These are phyloP conservation scores for Cephalotrichum gorgonifer DNA, from an alignment of 2,329 filamentous ascomycete species.

Conservation along the genomic window DNA sequence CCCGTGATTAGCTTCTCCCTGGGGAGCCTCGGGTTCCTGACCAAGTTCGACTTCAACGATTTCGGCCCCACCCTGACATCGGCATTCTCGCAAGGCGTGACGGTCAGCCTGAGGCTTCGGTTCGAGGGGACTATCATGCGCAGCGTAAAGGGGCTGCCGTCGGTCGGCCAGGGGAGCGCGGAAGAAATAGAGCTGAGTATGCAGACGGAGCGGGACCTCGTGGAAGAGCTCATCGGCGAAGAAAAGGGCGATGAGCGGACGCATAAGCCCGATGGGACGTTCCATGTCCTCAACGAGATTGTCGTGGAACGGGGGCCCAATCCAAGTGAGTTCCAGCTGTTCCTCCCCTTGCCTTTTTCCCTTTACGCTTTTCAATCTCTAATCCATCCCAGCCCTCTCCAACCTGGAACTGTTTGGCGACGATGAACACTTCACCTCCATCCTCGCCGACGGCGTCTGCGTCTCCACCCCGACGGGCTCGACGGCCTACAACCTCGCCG, in stretches of 20 bases:
- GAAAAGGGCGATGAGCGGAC: slow-evolving; percentile 77
- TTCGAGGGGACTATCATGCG: slow-evolving; percentile 95
- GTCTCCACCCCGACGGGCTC: slow-evolving; percentile 91
- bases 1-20: slow-evolving; percentile 86
- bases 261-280: slow-evolving; percentile 73
- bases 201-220: slow-evolving; percentile 51
- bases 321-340: slow-evolving; percentile 54
- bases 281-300: slow-evolving; percentile 93
- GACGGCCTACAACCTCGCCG: slow-evolving; percentile 91
- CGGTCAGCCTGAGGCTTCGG: slow-evolving; percentile 73
- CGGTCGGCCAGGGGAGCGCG: slow-evolving; percentile 11
- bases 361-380: neutral
- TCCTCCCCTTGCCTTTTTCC: neutral
- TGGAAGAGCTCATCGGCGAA: slow-evolving; percentile 83
- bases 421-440: slow-evolving; percentile 88
- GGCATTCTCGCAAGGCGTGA: slow-evolving; percentile 74
- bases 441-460: slow-evolving; percentile 87
- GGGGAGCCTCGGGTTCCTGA: slow-evolving; percentile 87
- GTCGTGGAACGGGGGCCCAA: slow-evolving; percentile 92
- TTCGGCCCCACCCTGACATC: slow-evolving; percentile 58
- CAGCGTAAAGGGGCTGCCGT: slow-evolving; percentile 40
- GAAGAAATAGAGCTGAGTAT: slow-evolving; percentile 25
- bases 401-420: slow-evolving; percentile 88
- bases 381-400: slow-evolving; percentile 59
- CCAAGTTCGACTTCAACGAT: slow-evolving; percentile 85